Base-by-base conservation (phyloP, 1,284 basidiomycete species). In the Heliocybe sulcata region DNA sequence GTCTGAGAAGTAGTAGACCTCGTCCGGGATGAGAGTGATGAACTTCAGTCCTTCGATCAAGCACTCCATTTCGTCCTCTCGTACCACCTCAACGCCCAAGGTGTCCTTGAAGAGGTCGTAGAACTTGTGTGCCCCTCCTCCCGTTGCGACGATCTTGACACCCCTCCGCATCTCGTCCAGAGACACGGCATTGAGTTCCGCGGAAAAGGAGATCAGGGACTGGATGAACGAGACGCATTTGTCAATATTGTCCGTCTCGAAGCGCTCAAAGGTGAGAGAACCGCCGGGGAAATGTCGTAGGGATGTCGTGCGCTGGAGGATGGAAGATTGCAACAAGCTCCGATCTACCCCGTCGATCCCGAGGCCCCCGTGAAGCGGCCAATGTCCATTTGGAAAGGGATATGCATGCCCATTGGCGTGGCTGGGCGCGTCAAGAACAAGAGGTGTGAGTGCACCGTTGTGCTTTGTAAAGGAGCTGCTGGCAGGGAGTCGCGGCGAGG, bases 51-150 rank as follows among this genome's bases (percentile, higher is more conserved):
- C 97, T 60, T 95, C 90, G 61, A 99, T 99, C 64, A 99, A 73
- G 66, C 96, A 98, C 72, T 92, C 94, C 97, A 99, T 99, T 77
- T 99, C 97, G 69, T 99, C 97, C 71, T 98, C 96, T 55, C 87
- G 75, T 57, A 79, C 75, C 45, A 99, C 90, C 67, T 94, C 92
- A 54, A 98, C 92, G 25, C 81, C 87, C 2, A 98, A 76, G 58
- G 85, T 84, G 22, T 73, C 73, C 57, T 78, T 77, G 67, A 99
- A 90, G 51, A 90, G 73, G 63, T 94, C 90, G 69, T 95, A 88
- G 73, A 95, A 98, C 65, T 84, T 85, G 77, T 98, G 94, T 45
- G 96, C 96, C 47, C 97, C 97, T 12, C 97, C 97, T 38, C 97
- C 97, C 0, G 97, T 99, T 3, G 95, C 94, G 85, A 98, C 92